A percentile compares a stretch with the other conserved stretches of the same genome.
Evolutionary conservation across 164 flowering plant genomes (phyloP).

Genomic region (Berberis thunbergii): DNA sequence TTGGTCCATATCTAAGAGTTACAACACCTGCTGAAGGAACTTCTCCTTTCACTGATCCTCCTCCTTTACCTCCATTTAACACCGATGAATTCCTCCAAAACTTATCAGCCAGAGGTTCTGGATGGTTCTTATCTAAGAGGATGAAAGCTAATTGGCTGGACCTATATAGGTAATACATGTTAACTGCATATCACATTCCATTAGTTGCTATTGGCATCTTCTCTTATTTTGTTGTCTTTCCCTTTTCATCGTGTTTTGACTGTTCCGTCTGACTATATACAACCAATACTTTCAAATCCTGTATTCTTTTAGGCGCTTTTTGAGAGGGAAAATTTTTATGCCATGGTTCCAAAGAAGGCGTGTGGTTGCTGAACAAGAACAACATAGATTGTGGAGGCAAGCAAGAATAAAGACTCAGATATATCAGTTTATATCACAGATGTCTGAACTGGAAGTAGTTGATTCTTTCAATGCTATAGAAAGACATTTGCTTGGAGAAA

Average conservation of each 20-base stretch:
- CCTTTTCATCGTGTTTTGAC: neutral
- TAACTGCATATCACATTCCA: neutral
- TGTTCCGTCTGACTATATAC: neutral
- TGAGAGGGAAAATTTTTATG: constrained; percentile 75
- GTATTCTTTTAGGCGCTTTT: constrained; percentile 50
- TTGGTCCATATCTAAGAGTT: constrained; percentile 84
- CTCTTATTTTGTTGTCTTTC: neutral
- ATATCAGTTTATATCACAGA: constrained; percentile 44
- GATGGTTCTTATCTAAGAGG: constrained; percentile 83
- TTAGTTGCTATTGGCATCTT: neutral
- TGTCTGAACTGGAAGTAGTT: constrained; percentile 85
- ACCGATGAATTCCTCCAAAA: constrained; percentile 65
- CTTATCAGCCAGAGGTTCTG: constrained; percentile 89
- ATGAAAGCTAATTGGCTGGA: constrained; percentile 97
- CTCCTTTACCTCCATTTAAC: constrained; percentile 65
- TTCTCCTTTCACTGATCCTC: constrained; percentile 87
- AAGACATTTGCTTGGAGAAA: constrained; percentile 59
- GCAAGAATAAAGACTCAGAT: constrained; percentile 81
- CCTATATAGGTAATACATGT: constrained; percentile 63
- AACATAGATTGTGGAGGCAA: constrained; percentile 78
- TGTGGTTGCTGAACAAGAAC: constrained; percentile 86
- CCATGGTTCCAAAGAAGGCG: constrained; percentile 97
- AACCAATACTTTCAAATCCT: too few species aligned
- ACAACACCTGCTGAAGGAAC: constrained; percentile 81
- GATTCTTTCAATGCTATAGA: constrained; percentile 89